Evolutionary conservation across 1,284 basidiomycete genomes (phyloP).

Genomic region (Butyriboletus appendiculatus): DNA sequence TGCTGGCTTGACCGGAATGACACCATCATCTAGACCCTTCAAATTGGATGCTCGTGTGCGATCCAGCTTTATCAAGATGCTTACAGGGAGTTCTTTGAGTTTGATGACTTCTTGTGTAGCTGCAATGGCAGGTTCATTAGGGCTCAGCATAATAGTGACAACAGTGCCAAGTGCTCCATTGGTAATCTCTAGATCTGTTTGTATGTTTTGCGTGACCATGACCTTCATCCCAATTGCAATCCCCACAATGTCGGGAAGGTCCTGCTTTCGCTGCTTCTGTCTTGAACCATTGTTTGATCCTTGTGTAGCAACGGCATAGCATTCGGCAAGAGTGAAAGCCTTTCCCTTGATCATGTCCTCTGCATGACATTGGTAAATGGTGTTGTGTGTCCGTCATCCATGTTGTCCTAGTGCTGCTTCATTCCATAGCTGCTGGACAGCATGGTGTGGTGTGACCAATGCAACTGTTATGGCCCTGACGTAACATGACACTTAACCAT

Average conservation of each 20-base stretch:
- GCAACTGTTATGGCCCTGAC: too few species aligned
- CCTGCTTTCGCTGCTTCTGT: neutral
- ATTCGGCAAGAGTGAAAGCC: neutral
- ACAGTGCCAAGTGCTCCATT: neutral
- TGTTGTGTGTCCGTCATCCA: neutral
- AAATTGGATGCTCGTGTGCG: neutral
- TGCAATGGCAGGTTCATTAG: neutral
- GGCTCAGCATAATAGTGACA: neutral
- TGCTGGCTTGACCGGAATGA: neutral
- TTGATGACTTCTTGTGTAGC: neutral
- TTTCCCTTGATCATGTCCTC: neutral
- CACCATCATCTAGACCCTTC: neutral
- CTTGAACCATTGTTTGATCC: neutral
- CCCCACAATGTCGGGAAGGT: neutral
- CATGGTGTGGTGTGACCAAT: neutral
- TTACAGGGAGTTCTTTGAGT: neutral
- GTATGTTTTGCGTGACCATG: neutral
- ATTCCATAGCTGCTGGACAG: neutral
- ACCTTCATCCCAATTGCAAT: neutral
- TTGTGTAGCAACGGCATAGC: neutral
- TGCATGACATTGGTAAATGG: neutral
- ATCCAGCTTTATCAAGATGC: neutral
- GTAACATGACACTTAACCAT: too few species aligned
- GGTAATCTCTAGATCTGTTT: neutral
- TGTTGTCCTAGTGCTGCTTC: neutral